Conservation (phyloP, 805 yeast genomes). For the Ogataea zsoltii region DNA sequence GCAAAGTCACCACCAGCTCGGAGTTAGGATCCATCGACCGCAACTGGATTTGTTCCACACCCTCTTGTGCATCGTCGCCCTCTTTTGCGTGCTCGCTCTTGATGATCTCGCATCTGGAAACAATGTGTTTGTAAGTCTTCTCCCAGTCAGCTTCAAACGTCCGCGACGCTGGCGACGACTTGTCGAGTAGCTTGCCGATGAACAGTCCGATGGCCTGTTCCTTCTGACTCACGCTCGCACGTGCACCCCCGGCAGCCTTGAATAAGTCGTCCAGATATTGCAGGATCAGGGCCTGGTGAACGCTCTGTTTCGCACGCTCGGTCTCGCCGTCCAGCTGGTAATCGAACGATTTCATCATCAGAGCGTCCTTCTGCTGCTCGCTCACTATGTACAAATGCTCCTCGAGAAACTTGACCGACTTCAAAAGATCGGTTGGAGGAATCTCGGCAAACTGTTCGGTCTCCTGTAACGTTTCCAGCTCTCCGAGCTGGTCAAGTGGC, state of each 20-base stretch:
- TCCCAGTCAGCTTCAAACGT: slow-evolving; percentile 76
- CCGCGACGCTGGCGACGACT: slow-evolving; percentile 58
- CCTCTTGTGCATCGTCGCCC: slow-evolving; percentile 45
- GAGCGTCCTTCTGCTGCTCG: slow-evolving; percentile 86
- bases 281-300: slow-evolving; percentile 76
- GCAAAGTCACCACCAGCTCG: slow-evolving; percentile 69
- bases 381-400: slow-evolving; percentile 68
- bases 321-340: slow-evolving; percentile 65
- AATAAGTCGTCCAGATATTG: slow-evolving; percentile 53
- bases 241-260: slow-evolving; percentile 27
- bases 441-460: slow-evolving; percentile 68
- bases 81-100: slow-evolving; percentile 47
- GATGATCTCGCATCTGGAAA: slow-evolving; percentile 69
- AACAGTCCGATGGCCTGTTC: slow-evolving; percentile 58
- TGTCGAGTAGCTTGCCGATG: slow-evolving; percentile 58
- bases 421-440: slow-evolving; percentile 45
- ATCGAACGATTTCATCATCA: slow-evolving; percentile 91
- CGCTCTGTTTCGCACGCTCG: slow-evolving; percentile 57
- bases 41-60: slow-evolving; percentile 82
- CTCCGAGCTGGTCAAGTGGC: slow-evolving; percentile 42
- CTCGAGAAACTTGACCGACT: slow-evolving; percentile 52
- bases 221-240: slow-evolving; percentile 22
- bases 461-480: slow-evolving; percentile 57
- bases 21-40: slow-evolving; percentile 85
- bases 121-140: slow-evolving; percentile 74